phyloP scores from a whole-genome alignment of 2,329 filamentous ascomycete species.

The Sporothrix curviconia region DNA sequence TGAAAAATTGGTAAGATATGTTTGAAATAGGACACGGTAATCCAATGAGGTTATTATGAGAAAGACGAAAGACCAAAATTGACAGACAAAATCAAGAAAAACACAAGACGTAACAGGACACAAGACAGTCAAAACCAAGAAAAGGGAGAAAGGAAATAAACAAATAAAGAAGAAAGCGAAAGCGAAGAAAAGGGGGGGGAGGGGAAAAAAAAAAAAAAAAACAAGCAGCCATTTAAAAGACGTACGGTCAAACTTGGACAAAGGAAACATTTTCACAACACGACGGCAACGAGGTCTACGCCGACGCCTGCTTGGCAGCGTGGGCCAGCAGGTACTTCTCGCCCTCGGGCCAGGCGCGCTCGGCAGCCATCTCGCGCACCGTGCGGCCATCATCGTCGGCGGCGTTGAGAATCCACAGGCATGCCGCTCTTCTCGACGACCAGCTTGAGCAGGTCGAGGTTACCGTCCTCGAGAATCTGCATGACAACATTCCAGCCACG shows the following conservation, averaged over 20 bases:
- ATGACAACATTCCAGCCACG: slow-evolving; percentile 60
- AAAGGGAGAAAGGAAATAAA: not conserved
- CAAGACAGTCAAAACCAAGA: not conserved
- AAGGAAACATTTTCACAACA: not conserved
- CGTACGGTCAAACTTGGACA: too few species aligned
- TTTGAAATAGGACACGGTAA: not conserved
- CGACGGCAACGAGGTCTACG: not conserved
- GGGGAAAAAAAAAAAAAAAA: too few species aligned
- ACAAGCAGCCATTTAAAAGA: too few species aligned
- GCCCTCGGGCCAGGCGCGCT: slow-evolving; percentile 53
- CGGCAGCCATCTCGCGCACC: slow-evolving; percentile 52
- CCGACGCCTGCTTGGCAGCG: slow-evolving; percentile 1
- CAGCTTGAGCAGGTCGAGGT: slow-evolving; percentile 46
- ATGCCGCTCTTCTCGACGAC: slow-evolving; percentile 32
- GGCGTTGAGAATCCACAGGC: slow-evolving; percentile 22
- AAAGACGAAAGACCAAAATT: not conserved
- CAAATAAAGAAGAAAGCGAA: not conserved
- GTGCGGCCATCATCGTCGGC: slow-evolving; percentile 25
- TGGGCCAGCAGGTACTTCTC: slow-evolving; percentile 36
- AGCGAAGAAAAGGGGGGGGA: too few species aligned
- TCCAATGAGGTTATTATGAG: not conserved
- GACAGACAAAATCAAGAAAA: not conserved
- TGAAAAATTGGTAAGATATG: not conserved
- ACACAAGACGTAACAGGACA: not conserved
- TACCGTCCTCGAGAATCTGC: slow-evolving; percentile 59